These are phyloP conservation scores for Linnemannia hyalina DNA, from an alignment of 192 early-diverging fungal genomes.

Conservation along the genomic window DNA sequence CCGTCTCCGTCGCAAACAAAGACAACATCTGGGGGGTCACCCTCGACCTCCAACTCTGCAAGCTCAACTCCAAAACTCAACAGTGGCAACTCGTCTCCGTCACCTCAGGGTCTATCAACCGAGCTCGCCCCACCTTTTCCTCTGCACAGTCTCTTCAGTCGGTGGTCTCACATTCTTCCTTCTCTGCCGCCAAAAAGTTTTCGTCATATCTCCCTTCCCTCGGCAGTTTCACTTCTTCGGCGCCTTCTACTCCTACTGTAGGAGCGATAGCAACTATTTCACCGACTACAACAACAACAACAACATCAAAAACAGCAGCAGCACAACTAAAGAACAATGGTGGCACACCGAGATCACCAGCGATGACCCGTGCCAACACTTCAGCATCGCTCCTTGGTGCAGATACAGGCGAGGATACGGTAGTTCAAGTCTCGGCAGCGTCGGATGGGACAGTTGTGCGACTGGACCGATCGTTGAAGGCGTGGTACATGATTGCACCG, in stretches of 20 bases:
- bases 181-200: neutral
- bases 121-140: constrained; percentile 8
- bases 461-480: constrained; percentile 27
- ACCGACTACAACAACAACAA: constrained; percentile 5
- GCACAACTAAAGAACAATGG: too few relatives aligned
- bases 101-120: constrained; percentile 22
- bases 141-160: constrained; percentile 13
- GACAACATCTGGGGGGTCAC: constrained; percentile 50
- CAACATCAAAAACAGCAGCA: neutral
- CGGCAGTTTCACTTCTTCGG: neutral
- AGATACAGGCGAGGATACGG: constrained; percentile 30
- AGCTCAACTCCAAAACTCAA: constrained; percentile 16
- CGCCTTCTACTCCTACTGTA: neutral
- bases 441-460: constrained; percentile 48
- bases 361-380: neutral
- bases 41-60: constrained; percentile 45
- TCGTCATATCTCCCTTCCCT: neutral
- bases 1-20: constrained; percentile 45
- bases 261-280: neutral
- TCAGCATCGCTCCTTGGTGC: neutral
- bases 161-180: neutral
- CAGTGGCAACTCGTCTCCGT: constrained; percentile 49
- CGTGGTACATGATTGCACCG: constrained; percentile 46
- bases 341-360: neutral
- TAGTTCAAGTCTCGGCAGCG: constrained; percentile 41